Evolutionary conservation across 2,329 filamentous ascomycete genomes (phyloP), one percentile per base, ranked within the genome.

Genomic region (Colletotrichum tamarilloi): DNA sequence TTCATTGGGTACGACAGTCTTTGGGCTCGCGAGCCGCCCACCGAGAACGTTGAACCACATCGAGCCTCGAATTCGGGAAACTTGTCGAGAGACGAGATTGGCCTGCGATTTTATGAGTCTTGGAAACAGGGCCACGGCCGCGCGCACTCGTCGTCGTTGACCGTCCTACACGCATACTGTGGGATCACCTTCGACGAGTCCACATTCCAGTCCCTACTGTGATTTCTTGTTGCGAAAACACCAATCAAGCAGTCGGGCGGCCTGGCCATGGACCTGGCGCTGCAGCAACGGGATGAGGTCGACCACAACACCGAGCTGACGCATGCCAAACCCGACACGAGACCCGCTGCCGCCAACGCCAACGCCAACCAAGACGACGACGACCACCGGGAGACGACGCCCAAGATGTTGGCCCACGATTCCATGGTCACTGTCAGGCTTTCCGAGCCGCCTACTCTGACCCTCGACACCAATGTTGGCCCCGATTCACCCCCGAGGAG

Each of bases 361-460:
- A 42, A 42, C 11, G 38, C 38, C 38, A 19, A 42, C 38, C 38
- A 19, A 19, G 60, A 46, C 62, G 57, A 72, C 49, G 32, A 42
- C 49, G n/a, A 67, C 49, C 57, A 32, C 68, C 65, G 49, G 62
- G 71, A 62, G 22, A 76, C 19, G 42, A 49, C 75, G 38, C 68
- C 74, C 53, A 76, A 75, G 60, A 76, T 76, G 74, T 19, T 65
- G 59, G 67, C 79, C 35, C 88, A 89, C 80, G 92, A 94, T 82
- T 95, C 93, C 24, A 92, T 95, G 92, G 92, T 95, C 58, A 95
- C 93, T 8, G 93, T 95, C 57, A 89, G 92, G 67, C 86, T 95
- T 62, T 94, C 93, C 24, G 92, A 94, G 79, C 85, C 87, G 72
- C 82, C 89, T 77, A 78, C 86, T 77, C 78, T 91, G 77, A 82